Evolutionary conservation across 352 stramenopile species (phyloP).

Genomic region (Peronospora destructor): DNA sequence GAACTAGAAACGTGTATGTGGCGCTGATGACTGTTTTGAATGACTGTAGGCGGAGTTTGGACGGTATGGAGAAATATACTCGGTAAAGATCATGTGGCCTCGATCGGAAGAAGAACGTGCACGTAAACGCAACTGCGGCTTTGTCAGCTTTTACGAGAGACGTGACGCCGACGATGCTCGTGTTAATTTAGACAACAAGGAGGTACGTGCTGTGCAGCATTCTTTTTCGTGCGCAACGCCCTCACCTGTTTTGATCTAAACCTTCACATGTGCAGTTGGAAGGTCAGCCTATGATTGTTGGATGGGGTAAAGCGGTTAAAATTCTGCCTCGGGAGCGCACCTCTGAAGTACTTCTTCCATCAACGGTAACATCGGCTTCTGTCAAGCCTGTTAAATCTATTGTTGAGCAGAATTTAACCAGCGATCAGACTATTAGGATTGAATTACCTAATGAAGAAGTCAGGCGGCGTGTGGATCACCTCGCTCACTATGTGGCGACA

Average conservation of each 20-base stretch:
- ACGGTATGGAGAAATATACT: conserved; percentile 89
- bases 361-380: conserved; percentile 9
- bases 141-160: conserved; percentile 91
- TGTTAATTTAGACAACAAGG: conserved; percentile 54
- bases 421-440: conserved; percentile 30
- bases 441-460: conserved; percentile 31
- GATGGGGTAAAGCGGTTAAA: conserved; percentile 77
- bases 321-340: conserved; percentile 36
- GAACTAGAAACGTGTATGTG: background rate
- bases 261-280: conserved; percentile 38
- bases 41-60: conserved; percentile 64
- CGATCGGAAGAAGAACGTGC: conserved; percentile 89
- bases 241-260: conserved; percentile 1
- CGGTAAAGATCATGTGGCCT: conserved; percentile 98
- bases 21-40: conserved; percentile 6
- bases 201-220: conserved; percentile 33
- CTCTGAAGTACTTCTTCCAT: conserved; percentile 8
- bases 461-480: conserved; percentile 35
- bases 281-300: conserved; percentile 66
- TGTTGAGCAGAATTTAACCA: conserved; percentile 1
- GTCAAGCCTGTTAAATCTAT: background rate
- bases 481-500: conserved; percentile 56
- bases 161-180: conserved; percentile 79
- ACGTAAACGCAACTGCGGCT: conserved; percentile 88
- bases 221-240: background rate